A percentile compares a stretch with the other conserved stretches of the same genome.
Conservation (phyloP, 345 rosid genomes). For the Arabidopsis arenosa region DNA sequence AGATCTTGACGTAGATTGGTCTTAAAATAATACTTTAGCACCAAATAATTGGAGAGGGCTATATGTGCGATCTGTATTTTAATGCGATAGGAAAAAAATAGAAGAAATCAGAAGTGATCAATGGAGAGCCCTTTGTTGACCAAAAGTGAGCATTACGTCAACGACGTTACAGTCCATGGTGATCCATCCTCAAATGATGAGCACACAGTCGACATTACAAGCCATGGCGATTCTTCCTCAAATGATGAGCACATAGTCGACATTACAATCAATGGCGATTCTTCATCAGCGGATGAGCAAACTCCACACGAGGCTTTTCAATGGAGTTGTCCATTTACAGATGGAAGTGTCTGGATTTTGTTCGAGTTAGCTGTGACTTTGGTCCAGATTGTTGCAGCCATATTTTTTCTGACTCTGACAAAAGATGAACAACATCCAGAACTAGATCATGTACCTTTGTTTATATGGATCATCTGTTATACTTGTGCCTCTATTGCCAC, state of each 20-base stretch:
- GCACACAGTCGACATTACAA: too few species aligned
- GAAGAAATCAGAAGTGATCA: not conserved
- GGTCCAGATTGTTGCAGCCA: not conserved
- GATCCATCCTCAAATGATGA: not conserved
- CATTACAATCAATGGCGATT: too few species aligned
- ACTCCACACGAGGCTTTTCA: too few species aligned
- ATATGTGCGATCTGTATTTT: not conserved
- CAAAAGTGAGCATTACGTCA: not conserved
- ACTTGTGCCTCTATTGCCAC: not conserved
- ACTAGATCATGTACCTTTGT: not conserved
- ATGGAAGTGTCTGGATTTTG: not conserved
- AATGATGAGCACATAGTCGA: too few species aligned
- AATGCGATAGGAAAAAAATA: not conserved
- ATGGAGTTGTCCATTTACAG: too few species aligned
- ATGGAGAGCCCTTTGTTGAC: slow-evolving; percentile 12
- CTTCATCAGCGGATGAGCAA: too few species aligned
- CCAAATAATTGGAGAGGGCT: not conserved
- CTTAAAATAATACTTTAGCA: too few species aligned
- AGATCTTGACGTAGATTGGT: too few species aligned
- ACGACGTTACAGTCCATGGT: not conserved
- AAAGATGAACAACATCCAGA: not conserved
- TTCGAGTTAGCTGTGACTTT: slow-evolving; percentile 11
- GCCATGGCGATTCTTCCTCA: too few species aligned
- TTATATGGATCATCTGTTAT: not conserved
- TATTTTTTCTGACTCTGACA: not conserved